Percentiles rank a stretch among this genome's conserved stretches.
Evolutionary conservation across 2,329 filamentous ascomycete species (phyloP).

Genomic region (Xylariaceae sp.): DNA sequence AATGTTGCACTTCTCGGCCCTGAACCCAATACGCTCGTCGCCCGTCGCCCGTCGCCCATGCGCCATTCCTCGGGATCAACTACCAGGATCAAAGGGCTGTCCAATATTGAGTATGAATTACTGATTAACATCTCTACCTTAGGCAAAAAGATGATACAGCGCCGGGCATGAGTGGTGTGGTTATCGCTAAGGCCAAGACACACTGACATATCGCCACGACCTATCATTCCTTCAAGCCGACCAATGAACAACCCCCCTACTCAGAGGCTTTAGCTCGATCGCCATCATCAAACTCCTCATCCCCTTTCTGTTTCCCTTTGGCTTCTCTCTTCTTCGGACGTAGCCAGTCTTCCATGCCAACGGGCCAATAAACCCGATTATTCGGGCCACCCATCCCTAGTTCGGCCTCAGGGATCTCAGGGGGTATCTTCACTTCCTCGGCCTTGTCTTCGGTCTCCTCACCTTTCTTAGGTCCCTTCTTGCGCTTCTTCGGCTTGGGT

Average conservation of each 20-base stretch:
- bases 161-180: neutral
- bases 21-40: no score
- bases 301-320: conserved; percentile 44
- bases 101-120: neutral
- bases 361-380: conserved; percentile 82
- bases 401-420: conserved; percentile 59
- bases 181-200: neutral
- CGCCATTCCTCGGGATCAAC: no score
- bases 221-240: neutral
- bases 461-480: conserved; percentile 30
- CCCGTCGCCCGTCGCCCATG: no score
- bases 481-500: conserved; percentile 41
- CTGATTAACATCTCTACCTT: neutral
- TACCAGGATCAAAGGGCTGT: neutral
- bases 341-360: conserved; percentile 86
- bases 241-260: neutral
- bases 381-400: conserved; percentile 82
- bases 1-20: no score
- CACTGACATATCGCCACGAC: neutral
- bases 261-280: conserved; percentile 21
- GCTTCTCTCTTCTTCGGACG: conserved; percentile 68
- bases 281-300: conserved; percentile 27
- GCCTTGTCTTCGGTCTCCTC: conserved; percentile 35
- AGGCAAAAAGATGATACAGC: neutral
- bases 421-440: conserved; percentile 36